Evolutionary conservation across 768 basidiomycete genomes (phyloP).

Genomic region (Tulasnella sp.): DNA sequence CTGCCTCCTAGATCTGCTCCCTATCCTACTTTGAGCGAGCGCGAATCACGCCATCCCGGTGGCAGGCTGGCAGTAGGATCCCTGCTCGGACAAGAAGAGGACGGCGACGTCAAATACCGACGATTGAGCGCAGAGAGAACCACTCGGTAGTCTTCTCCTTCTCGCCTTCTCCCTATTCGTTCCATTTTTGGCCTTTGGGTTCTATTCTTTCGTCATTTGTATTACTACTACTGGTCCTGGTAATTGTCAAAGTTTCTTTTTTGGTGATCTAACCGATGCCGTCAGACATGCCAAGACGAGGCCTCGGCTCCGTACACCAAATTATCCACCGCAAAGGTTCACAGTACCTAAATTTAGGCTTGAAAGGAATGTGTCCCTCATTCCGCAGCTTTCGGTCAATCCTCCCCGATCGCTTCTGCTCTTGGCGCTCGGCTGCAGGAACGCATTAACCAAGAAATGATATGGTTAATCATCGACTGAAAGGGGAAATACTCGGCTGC

Average conservation of each 20-base stretch:
- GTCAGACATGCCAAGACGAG: neutral
- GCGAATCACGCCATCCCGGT: neutral
- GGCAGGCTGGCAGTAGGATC: neutral
- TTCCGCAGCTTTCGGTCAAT: neutral
- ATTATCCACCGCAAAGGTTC: neutral
- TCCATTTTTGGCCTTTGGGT: neutral
- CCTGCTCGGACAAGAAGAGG: neutral
- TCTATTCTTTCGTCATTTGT: too few species aligned
- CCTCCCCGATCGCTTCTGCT: neutral
- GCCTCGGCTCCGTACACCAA: neutral
- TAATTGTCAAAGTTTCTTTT: neutral
- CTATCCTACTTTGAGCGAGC: neutral
- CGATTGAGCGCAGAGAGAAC: conserved; percentile 8
- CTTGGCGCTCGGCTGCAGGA: neutral
- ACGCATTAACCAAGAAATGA: neutral
- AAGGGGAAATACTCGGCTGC: neutral
- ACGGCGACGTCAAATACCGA: conserved; percentile 8
- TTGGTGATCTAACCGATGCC: neutral
- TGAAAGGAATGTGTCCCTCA: neutral
- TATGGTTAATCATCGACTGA: neutral
- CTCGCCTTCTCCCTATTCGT: neutral
- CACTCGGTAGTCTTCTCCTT: neutral
- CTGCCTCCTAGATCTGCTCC: neutral
- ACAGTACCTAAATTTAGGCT: neutral
- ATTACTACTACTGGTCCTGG: too few species aligned